Conservation (phyloP, 164 flowering plant species). For the Dillenia turbinata region DNA sequence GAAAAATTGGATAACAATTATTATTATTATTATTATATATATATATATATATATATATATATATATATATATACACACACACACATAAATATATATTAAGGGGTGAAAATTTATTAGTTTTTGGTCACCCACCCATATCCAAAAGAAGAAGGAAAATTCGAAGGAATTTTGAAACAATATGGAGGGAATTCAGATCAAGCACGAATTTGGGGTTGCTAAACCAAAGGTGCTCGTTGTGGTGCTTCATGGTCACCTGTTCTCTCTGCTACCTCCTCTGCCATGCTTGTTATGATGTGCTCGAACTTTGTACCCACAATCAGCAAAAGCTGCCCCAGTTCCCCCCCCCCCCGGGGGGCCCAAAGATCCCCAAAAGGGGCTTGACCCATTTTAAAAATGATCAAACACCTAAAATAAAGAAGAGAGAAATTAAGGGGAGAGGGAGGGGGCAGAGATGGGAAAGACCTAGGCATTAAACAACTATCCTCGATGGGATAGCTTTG, state of each 20-base stretch:
- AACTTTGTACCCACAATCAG: conserved; percentile 87
- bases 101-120: neutral
- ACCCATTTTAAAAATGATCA: no score
- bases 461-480: no score
- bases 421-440: no score
- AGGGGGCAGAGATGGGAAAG: no score
- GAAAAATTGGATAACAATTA: neutral
- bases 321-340: conserved; percentile 49
- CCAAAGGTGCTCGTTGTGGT: conserved; percentile 46
- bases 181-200: conserved; percentile 82
- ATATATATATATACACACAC: no score
- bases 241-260: conserved; percentile 52
- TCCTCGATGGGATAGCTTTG: no score
- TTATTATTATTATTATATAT: no score
- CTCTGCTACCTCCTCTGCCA: conserved; percentile 88
- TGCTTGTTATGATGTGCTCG: conserved; percentile 66
- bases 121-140: conserved; percentile 66
- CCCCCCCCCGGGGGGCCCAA: neutral
- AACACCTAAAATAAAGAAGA: no score
- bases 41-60: no score
- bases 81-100: no score
- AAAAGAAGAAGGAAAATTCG: conserved; percentile 92
- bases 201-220: conserved; percentile 57
- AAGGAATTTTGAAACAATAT: conserved; percentile 93
- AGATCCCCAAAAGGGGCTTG: no score